Conservation (phyloP, 352 stramenopile species). For the Phytopythium oedochilum region DNA sequence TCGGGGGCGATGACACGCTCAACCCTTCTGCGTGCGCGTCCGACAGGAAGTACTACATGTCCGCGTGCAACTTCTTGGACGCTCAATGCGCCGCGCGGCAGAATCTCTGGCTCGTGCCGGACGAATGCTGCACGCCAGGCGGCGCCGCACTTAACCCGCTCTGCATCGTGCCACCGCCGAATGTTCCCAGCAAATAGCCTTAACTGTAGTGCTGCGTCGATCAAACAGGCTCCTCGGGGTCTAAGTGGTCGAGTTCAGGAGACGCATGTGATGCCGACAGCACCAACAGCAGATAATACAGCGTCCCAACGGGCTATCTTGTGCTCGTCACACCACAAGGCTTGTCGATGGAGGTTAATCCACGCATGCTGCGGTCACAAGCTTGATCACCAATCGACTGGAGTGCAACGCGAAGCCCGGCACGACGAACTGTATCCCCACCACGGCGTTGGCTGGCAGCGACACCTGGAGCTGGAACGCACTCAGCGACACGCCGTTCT, state of each 20-base stretch:
- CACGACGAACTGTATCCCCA: conserved; percentile 33
- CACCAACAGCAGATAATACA: background rate
- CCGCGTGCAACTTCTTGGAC: conserved; percentile 5
- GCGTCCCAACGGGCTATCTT: no score
- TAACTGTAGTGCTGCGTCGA: no score
- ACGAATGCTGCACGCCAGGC: no score
- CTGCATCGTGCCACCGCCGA: no score
- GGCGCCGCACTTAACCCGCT: no score
- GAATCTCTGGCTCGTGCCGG: conserved; percentile 1
- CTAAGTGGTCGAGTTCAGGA: no score
- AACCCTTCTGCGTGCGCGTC: background rate
- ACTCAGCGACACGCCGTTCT: conserved; percentile 31
- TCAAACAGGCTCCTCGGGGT: no score
- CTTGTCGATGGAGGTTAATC: background rate
- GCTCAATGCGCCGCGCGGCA: conserved; percentile 1
- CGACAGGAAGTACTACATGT: conserved; percentile 8
- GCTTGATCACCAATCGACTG: conserved; percentile 26
- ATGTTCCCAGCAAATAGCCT: no score
- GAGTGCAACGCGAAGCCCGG: conserved; percentile 33
- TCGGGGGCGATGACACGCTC: background rate
- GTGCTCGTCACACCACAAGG: background rate
- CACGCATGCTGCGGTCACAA: background rate
- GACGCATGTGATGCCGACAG: background rate
- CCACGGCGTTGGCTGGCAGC: conserved; percentile 20
- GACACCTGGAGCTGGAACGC: conserved; percentile 19